phyloP scores from a whole-genome alignment of 139 green algal species.

The Micractinium conductrix region DNA sequence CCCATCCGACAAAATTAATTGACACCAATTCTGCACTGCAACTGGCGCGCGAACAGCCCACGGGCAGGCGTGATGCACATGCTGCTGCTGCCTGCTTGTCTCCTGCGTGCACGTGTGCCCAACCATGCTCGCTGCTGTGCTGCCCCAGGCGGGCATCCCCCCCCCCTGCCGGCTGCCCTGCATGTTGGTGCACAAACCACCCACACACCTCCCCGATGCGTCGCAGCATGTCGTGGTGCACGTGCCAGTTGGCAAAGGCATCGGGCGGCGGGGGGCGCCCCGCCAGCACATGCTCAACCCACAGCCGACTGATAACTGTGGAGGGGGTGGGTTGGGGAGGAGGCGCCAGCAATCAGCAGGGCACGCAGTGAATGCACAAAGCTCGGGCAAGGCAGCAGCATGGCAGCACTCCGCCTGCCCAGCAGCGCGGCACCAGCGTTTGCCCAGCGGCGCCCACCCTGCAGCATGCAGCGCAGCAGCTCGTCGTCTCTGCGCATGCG shows the following conservation, averaged over 20 bases:
- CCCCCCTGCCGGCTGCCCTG: not conserved
- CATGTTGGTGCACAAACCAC: not conserved
- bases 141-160: not conserved
- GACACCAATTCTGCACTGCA: too few relatives aligned
- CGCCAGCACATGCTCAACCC: constrained; percentile 35
- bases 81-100: too few relatives aligned
- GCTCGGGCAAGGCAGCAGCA: too few relatives aligned
- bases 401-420: too few relatives aligned
- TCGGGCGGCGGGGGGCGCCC: constrained; percentile 35
- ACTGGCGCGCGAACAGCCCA: too few relatives aligned
- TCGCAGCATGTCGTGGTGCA: constrained; percentile 53
- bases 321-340: not conserved
- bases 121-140: not conserved
- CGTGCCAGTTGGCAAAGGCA: constrained; percentile 41
- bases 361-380: too few relatives aligned
- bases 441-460: not conserved
- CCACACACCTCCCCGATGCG: constrained; percentile 9
- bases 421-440: not conserved
- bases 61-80: too few relatives aligned
- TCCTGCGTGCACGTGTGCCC: not conserved
- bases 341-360: not conserved
- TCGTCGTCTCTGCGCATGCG: constrained; percentile 58
- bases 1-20: not conserved
- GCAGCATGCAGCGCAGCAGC: constrained; percentile 64
- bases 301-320: constrained; percentile 43